Percentiles rank a stretch among this genome's conserved stretches.
Conservation (phyloP, 176 grass and related monocot species). For the Musa schizocarpa region DNA sequence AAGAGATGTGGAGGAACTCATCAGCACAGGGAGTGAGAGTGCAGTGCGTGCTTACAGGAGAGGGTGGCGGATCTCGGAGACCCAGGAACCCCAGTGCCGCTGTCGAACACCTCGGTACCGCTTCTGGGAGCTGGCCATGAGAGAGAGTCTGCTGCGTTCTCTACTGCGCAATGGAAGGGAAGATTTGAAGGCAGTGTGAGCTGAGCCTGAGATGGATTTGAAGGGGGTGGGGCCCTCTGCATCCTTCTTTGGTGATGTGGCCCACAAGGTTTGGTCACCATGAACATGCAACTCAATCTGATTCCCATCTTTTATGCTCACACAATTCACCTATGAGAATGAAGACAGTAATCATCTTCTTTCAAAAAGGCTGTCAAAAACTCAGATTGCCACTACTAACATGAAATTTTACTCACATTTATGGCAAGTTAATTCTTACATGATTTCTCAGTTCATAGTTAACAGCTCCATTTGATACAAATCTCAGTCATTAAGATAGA, state of each 20-base stretch:
- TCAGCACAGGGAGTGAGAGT: too few relatives aligned
- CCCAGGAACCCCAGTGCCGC: conserved; percentile 41
- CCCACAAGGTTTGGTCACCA: background rate
- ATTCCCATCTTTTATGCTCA: background rate
- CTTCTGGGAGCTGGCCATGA: conserved; percentile 29
- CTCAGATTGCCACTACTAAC: too few relatives aligned
- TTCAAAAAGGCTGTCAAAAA: too few relatives aligned
- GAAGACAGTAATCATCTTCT: too few relatives aligned
- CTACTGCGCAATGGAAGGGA: background rate
- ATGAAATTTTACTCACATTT: too few relatives aligned
- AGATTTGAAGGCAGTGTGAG: too few relatives aligned
- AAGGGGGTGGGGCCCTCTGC: background rate
- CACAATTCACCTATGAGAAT: background rate
- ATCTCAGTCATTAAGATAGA: too few relatives aligned
- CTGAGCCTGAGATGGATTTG: background rate
- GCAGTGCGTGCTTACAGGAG: conserved; percentile 16
- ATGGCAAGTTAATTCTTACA: too few relatives aligned
- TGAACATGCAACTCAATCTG: background rate
- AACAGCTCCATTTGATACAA: too few relatives aligned
- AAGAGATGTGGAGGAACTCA: background rate
- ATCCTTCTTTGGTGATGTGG: background rate
- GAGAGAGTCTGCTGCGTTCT: background rate
- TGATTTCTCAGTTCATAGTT: too few relatives aligned
- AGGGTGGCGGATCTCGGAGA: conserved; percentile 40
- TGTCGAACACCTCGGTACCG: conserved; percentile 33